These are phyloP conservation scores for Didymella arachidicola DNA, from an alignment of 2,329 filamentous ascomycete species.

Conservation along the genomic window DNA sequence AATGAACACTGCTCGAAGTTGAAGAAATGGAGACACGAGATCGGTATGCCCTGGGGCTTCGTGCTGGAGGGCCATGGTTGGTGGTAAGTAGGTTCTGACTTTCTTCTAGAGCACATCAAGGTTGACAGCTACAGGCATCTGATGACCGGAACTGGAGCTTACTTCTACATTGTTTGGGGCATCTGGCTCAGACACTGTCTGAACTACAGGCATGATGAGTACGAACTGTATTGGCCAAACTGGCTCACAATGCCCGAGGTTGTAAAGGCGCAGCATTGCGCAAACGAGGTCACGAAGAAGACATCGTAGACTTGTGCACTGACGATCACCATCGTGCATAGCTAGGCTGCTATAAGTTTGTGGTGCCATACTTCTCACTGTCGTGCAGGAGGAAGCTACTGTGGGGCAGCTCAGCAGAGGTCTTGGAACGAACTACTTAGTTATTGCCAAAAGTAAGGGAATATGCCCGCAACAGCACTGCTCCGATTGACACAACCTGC, in stretches of 20 bases:
- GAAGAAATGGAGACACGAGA: conserved; percentile 68
- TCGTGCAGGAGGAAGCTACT: conserved; percentile 5
- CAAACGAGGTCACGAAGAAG: conserved; percentile 46
- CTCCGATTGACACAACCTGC: neutral
- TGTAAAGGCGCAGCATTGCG: conserved; percentile 38
- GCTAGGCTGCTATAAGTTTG: neutral
- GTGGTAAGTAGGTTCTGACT: conserved; percentile 62
- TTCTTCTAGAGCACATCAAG: neutral
- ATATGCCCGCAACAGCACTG: neutral
- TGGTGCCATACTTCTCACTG: neutral
- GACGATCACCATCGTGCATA: no score
- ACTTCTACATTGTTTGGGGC: conserved; percentile 85
- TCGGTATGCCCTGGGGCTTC: conserved; percentile 82
- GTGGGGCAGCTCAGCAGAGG: conserved; percentile 11
- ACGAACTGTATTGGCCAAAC: conserved; percentile 73
- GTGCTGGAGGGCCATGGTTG: conserved; percentile 76
- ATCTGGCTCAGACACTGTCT: conserved; percentile 82
- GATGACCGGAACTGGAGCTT: conserved; percentile 82
- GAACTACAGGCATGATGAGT: conserved; percentile 76
- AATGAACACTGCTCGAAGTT: conserved; percentile 76
- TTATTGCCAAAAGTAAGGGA: conserved; percentile 7
- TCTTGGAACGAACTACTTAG: conserved; percentile 18
- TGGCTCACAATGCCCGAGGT: conserved; percentile 64
- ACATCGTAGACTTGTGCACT: conserved; percentile 5
- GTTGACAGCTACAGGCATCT: conserved; percentile 65